Evolutionary conservation across 2,329 filamentous ascomycete genomes (phyloP), one percentile per base, ranked within the genome.

Genomic region (Myriosclerotinia duriaeana): DNA sequence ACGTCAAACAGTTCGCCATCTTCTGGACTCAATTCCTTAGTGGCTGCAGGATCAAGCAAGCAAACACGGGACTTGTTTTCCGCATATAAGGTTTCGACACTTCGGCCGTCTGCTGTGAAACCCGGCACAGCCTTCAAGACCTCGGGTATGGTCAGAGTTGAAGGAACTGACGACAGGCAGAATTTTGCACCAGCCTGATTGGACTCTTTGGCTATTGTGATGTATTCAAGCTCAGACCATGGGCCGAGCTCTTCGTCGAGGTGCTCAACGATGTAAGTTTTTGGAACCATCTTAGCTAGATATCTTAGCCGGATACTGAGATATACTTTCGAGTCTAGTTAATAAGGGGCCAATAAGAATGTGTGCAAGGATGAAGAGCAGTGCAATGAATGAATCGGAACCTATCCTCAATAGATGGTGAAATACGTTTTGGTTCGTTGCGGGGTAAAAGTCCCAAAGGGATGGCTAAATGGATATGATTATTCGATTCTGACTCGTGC

Each of bases 181-280:
- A 98, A 97, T 62, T 82, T 83, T 65, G 88, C 86, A 44, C 85
- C 85, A 4, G 86, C 80, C 34, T 84, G 83, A 69, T 87, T 81
- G 63, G 90, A 92, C 81, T 99, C 95, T 68, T 85, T 82, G 62
- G 92, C 92, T 77, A 99, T 97, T 75, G 90, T 86, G 65, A 87
- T 82, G 80, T 99, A 99, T 81, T 99, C 95, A 64, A 98, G 86
- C 70, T 92, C 88, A 34, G 95, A 98, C 95, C 95, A 99, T 52
- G 87, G 86, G 44, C 96, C 95, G 40, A 99, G 85, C 79, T 99
- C 95, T 52, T 91, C 89, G 80, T 99, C 95, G 71, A 99, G 88
- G 79, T 99, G 94, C 82, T 98, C 94, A 73, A 98, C 93, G 74
- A 98, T 91, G 80, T 95, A 97, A 53, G 88, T 93, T 79, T 93